These are phyloP conservation scores for Echria macrotheca DNA, from an alignment of 495 filamentous ascomycete genomes.

Conservation along the genomic window DNA sequence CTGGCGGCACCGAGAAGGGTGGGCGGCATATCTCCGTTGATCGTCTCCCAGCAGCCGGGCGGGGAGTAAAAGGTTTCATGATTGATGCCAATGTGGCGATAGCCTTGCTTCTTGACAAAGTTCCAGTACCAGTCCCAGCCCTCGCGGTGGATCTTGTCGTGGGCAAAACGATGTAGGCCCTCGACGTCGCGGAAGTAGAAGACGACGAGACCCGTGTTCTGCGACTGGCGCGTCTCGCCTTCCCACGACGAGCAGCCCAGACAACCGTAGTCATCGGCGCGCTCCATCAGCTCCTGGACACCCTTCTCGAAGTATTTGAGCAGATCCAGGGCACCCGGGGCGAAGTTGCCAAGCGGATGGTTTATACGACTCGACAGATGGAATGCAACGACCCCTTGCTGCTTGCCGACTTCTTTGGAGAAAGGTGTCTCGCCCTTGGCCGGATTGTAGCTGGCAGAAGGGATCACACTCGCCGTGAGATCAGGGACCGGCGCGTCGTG, in stretches of 20 bases:
- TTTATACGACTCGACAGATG: constrained; percentile 25
- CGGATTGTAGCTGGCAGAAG: background rate
- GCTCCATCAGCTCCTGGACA: background rate
- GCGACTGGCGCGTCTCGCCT: constrained; percentile 19
- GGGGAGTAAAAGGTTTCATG: constrained; percentile 18
- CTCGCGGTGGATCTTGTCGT: constrained; percentile 38
- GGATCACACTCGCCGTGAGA: background rate
- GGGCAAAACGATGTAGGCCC: constrained; percentile 46
- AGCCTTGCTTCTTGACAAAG: background rate
- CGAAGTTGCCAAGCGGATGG: constrained; percentile 31
- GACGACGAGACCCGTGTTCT: constrained; percentile 32
- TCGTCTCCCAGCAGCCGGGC: constrained; percentile 14
- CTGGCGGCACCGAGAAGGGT: constrained; percentile 7
- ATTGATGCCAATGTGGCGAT: constrained; percentile 3
- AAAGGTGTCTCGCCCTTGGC: background rate
- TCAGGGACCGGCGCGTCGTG: background rate
- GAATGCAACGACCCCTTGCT: constrained; percentile 16
- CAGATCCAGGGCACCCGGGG: constrained; percentile 26
- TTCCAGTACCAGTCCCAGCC: constrained; percentile 41
- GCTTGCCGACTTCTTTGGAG: background rate
- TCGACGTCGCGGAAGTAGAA: constrained; percentile 47
- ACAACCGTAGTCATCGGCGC: constrained; percentile 31
- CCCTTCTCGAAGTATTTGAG: constrained; percentile 19
- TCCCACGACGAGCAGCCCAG: constrained; percentile 21
- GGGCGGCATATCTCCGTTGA: constrained; percentile 21